A percentile compares a stretch with the other conserved stretches of the same genome.
These are phyloP conservation scores for Hirsutella rhossiliensis DNA, from an alignment of 2,329 filamentous ascomycete species.

Conservation along the genomic window DNA sequence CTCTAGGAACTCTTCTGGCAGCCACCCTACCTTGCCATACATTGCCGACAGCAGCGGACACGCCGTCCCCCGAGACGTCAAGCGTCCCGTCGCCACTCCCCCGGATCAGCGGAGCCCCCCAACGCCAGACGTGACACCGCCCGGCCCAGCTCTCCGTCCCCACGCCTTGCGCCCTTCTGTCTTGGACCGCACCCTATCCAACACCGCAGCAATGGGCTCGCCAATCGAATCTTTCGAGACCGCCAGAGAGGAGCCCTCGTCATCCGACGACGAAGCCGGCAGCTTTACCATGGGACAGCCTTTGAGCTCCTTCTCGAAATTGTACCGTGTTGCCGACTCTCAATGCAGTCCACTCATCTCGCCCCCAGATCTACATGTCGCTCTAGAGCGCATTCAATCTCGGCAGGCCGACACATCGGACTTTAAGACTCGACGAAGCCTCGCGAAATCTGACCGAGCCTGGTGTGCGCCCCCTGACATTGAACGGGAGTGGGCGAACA, in stretches of 20 bases:
- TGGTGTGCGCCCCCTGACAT: slow-evolving; percentile 38
- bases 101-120: slow-evolving; percentile 56
- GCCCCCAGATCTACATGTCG: slow-evolving; percentile 27
- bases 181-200: slow-evolving; percentile 37
- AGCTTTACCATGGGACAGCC: slow-evolving; percentile 27
- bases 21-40: slow-evolving; percentile 29
- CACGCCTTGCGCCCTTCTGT: slow-evolving; percentile 32
- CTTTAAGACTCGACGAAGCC: slow-evolving; percentile 33
- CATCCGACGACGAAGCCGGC: slow-evolving; percentile 47
- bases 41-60: slow-evolving; percentile 25
- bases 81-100: slow-evolving; percentile 42
- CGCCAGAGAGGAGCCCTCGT: slow-evolving; percentile 51
- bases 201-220: slow-evolving; percentile 45
- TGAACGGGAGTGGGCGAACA: slow-evolving; percentile 26
- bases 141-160: slow-evolving; percentile 34
- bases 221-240: slow-evolving; percentile 61
- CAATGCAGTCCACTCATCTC: slow-evolving; percentile 8
- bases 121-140: slow-evolving; percentile 66
- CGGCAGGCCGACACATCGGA: slow-evolving; percentile 26
- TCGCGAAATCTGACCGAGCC: slow-evolving; percentile 45
- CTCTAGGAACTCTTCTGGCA: slow-evolving; percentile 44
- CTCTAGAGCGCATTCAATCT: slow-evolving; percentile 28
- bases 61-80: slow-evolving; percentile 24
- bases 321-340: slow-evolving; percentile 26
- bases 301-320: slow-evolving; percentile 27